Conservation (phyloP, 1,284 basidiomycete species). For the Pterulicium gracile region DNA sequence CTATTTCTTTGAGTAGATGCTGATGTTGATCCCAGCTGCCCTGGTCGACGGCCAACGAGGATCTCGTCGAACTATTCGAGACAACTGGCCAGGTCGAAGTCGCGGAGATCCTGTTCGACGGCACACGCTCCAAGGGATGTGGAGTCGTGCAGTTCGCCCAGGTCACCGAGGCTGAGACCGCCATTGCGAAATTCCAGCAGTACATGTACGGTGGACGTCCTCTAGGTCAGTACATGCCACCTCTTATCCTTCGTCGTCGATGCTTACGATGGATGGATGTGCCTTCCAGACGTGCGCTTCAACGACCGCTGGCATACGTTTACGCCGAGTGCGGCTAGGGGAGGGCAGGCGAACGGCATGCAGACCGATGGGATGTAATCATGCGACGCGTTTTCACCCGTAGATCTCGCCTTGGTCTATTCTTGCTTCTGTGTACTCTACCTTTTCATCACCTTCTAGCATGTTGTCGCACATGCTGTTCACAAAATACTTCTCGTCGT, state of each 20-base stretch:
- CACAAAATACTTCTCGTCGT: too few species aligned
- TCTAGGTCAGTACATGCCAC: conserved; percentile 47
- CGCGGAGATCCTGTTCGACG: conserved; percentile 91
- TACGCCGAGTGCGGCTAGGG: conserved; percentile 73
- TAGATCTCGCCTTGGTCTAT: too few species aligned
- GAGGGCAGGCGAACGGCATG: conserved; percentile 57
- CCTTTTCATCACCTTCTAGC: too few species aligned
- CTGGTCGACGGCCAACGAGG: conserved; percentile 99
- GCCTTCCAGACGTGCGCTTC: conserved; percentile 68
- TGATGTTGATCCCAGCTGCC: conserved; percentile 53
- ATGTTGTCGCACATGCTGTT: too few species aligned
- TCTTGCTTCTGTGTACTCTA: too few species aligned
- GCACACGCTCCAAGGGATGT: conserved; percentile 82
- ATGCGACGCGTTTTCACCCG: too few species aligned
- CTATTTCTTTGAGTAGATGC: background rate
- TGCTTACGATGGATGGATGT: conserved; percentile 6
- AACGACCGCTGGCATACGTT: conserved; percentile 91
- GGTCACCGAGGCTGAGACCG: conserved; percentile 83
- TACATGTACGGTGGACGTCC: conserved; percentile 88
- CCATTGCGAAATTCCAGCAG: conserved; percentile 87
- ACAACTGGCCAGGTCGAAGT: conserved; percentile 92
- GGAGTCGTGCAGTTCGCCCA: conserved; percentile 95
- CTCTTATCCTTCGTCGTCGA: background rate
- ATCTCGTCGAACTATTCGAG: conserved; percentile 95
- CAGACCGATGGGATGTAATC: conserved; percentile 29